Conservation (phyloP, 495 filamentous ascomycete species). For the Aspergillus funiculosus region DNA sequence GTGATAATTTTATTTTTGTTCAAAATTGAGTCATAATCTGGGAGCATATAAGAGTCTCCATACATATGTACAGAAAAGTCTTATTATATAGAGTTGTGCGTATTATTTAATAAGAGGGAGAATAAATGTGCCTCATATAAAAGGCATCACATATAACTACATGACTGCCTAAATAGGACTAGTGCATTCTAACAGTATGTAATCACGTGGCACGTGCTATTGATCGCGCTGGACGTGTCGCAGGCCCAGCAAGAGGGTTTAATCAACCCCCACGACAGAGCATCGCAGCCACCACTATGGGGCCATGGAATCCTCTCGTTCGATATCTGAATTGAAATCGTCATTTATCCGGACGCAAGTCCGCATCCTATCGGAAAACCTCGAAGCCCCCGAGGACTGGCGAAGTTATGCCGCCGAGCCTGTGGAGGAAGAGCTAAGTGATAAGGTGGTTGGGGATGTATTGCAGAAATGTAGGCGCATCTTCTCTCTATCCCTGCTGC, state of each 20-base stretch:
- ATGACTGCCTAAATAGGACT: not conserved
- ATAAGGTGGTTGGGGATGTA: conserved; percentile 52
- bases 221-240: conserved; percentile 17
- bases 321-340: conserved; percentile 59
- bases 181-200: not conserved
- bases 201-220: conserved; percentile 20
- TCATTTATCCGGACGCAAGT: conserved; percentile 58
- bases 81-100: too few relatives aligned
- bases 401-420: conserved; percentile 38
- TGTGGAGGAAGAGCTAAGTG: conserved; percentile 44
- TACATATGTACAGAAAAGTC: too few relatives aligned
- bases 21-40: too few relatives aligned
- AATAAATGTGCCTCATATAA: too few relatives aligned
- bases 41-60: too few relatives aligned
- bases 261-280: conserved; percentile 1
- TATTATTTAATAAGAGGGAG: too few relatives aligned
- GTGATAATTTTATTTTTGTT: too few relatives aligned
- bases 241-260: too few relatives aligned
- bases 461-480: conserved; percentile 43
- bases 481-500: not conserved
- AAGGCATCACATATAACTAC: not conserved
- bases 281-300: conserved; percentile 19
- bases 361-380: conserved; percentile 51
- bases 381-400: conserved; percentile 55
- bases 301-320: conserved; percentile 41